A percentile compares a stretch with the other conserved stretches of the same genome.
Conservation (phyloP, 768 basidiomycete species). For the Kwoniella dejecticola region DNA sequence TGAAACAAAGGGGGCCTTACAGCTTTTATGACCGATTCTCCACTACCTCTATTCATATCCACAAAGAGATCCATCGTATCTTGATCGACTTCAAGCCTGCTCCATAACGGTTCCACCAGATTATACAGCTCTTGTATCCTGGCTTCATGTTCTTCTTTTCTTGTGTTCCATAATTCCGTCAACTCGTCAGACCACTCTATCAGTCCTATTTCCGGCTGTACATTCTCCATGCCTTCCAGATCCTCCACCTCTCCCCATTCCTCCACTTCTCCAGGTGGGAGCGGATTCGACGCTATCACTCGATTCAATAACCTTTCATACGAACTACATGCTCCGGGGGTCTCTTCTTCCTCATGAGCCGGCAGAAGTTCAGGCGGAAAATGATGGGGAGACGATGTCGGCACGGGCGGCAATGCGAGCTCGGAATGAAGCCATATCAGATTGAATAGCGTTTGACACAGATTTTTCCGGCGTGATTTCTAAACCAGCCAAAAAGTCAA, state of each 20-base stretch:
- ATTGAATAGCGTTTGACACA: conserved; percentile 43
- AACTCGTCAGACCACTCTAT: conserved; percentile 68
- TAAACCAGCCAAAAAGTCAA: too few species aligned
- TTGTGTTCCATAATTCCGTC: conserved; percentile 65
- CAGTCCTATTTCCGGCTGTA: conserved; percentile 77
- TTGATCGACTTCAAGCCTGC: conserved; percentile 76
- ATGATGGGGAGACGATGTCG: conserved; percentile 32
- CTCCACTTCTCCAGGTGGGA: conserved; percentile 14
- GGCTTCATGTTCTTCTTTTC: conserved; percentile 72
- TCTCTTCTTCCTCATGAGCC: conserved; percentile 23
- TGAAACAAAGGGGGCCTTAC: too few species aligned
- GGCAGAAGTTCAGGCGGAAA: conserved; percentile 43
- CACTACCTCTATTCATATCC: conserved; percentile 77
- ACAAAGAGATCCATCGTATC: conserved; percentile 88
- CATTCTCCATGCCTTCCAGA: conserved; percentile 67
- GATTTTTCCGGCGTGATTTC: conserved; percentile 34
- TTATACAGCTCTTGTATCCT: conserved; percentile 94
- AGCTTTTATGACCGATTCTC: conserved; percentile 70
- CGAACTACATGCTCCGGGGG: conserved; percentile 31
- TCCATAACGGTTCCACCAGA: conserved; percentile 87
- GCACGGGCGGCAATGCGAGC: conserved; percentile 40
- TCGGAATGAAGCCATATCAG: conserved; percentile 40
- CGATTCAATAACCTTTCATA: conserved; percentile 65
- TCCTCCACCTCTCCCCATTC: conserved; percentile 35
- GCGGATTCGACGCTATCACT: conserved; percentile 59